phyloP scores from a whole-genome alignment of 148 eudicot species.

The Bassia scoparia region DNA sequence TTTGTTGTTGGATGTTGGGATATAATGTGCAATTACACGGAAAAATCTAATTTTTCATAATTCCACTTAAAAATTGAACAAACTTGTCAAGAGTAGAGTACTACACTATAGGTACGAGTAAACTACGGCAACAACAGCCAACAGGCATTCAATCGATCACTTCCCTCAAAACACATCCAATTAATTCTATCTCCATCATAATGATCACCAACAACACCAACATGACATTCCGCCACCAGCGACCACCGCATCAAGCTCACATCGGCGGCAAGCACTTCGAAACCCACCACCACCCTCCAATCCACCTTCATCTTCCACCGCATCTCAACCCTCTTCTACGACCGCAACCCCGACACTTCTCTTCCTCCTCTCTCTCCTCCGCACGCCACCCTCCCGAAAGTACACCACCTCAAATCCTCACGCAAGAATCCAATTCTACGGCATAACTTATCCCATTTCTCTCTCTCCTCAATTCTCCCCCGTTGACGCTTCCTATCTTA shows the following conservation, averaged over 20 bases:
- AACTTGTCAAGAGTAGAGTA: no score
- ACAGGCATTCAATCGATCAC: no score
- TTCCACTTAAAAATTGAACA: no score
- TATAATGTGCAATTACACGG: no score
- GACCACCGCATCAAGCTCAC: not conserved
- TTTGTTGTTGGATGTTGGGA: no score
- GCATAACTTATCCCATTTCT: slow-evolving; percentile 40
- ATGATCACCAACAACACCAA: not conserved
- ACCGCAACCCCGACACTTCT: slow-evolving; percentile 59
- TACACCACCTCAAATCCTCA: slow-evolving; percentile 35
- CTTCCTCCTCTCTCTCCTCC: slow-evolving; percentile 47
- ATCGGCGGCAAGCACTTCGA: slow-evolving; percentile 5
- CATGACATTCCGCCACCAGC: not conserved
- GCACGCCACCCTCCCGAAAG: slow-evolving; percentile 31
- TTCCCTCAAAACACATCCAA: no score
- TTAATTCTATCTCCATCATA: no score
- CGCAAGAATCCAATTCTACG: slow-evolving; percentile 47
- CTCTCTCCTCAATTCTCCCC: slow-evolving; percentile 43
- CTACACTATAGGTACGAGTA: no score
- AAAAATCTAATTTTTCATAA: no score
- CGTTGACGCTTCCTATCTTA: slow-evolving; percentile 43
- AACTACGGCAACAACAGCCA: no score
- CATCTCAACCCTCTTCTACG: slow-evolving; percentile 37
- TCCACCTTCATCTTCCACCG: slow-evolving; percentile 36
- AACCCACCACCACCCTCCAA: slow-evolving; percentile 40